phyloP scores from a whole-genome alignment of 2,329 filamentous ascomycete species.

The Diaporthe sp. region DNA sequence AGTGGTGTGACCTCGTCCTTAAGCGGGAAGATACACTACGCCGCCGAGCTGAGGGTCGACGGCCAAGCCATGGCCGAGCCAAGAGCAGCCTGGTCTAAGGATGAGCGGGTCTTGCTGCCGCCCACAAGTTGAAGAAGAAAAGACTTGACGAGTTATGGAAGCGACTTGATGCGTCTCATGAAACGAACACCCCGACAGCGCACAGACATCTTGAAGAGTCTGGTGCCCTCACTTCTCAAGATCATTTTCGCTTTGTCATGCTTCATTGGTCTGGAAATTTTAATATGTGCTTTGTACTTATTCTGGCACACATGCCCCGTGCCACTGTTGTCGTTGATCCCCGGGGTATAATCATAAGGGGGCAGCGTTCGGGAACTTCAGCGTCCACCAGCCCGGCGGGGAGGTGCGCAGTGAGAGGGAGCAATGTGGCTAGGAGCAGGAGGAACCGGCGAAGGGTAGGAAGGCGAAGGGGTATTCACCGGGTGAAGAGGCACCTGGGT shows the following conservation, averaged over 20 bases:
- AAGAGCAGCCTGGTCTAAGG: slow-evolving; percentile 61
- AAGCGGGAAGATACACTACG: slow-evolving; percentile 74
- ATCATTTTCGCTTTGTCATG: slow-evolving; percentile 2
- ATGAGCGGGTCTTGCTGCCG: slow-evolving; percentile 34
- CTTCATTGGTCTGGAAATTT: slow-evolving; percentile 1
- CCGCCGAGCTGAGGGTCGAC: slow-evolving; percentile 65
- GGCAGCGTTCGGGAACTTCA: not conserved
- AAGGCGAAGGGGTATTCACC: slow-evolving; percentile 28
- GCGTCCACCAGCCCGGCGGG: slow-evolving; percentile 11
- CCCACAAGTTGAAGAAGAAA: slow-evolving; percentile 16
- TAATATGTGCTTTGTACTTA: slow-evolving; percentile 9
- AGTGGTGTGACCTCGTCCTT: slow-evolving; percentile 78
- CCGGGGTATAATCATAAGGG: slow-evolving; percentile 9
- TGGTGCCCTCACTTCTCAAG: not conserved
- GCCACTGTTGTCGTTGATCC: not conserved
- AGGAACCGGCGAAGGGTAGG: slow-evolving; percentile 15
- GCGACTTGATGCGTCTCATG: slow-evolving; percentile 27
- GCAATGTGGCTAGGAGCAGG: not conserved
- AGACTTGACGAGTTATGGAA: slow-evolving; percentile 39
- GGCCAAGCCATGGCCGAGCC: slow-evolving; percentile 64
- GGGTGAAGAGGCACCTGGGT: slow-evolving; percentile 21
- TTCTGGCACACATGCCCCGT: slow-evolving; percentile 36
- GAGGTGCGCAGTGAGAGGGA: not conserved
- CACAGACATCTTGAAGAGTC: not conserved
- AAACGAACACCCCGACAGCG: not conserved